Base-by-base conservation (phyloP, 768 basidiomycete species). In the Tubosaeta brunneosetosa region DNA sequence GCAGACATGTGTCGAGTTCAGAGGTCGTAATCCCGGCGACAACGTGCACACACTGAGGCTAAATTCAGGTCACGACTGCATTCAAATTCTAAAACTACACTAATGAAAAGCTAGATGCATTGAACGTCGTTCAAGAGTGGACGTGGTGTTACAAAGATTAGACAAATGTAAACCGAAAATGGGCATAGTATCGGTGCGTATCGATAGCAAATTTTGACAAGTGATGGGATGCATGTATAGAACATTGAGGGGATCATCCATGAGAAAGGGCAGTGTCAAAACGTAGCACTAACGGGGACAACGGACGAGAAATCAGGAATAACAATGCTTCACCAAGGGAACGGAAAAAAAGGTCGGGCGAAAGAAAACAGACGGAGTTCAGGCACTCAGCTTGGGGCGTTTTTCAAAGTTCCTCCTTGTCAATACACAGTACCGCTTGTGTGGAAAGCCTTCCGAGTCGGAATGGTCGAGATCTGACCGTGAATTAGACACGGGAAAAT, bases 401-500 rank as follows among this genome's bases (percentile, higher is more conserved):
- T 63, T 69, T 63, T 69, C 65, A 17, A 60, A 8, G 32, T 22
- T 66, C 43, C 52, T 60, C 48, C 63, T 58, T 14, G 48, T 48
- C 49, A 59, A 26, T 36, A 55, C 55, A 48, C 58, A 61, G 5
- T 49, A 60, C 42, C 53, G 65, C 44, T 66, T 71, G 50, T 59
- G 58, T 16, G 61, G 45, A 49, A 56, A 57, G 46, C 5, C 31
- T 52, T 67, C 66, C 46, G 59, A 46, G 53, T 68, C 66, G 17
- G 66, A 67, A 49, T 44, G 49, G 10, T 71, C 68, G 19, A 59
- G 60, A 55, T 70, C 70, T 57, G 70, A 69, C 57, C 68, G 66
- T 51, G 68, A 69, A 54, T 69, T 55, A n/a, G 68, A 69, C 27
- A 69, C 68, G 4, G 66, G 68, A 4, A 69, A 69, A 64, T 69